Evolutionary conservation across 208 protist genomes (phyloP).

Genomic region (Kentomonas sorsogonicus): DNA sequence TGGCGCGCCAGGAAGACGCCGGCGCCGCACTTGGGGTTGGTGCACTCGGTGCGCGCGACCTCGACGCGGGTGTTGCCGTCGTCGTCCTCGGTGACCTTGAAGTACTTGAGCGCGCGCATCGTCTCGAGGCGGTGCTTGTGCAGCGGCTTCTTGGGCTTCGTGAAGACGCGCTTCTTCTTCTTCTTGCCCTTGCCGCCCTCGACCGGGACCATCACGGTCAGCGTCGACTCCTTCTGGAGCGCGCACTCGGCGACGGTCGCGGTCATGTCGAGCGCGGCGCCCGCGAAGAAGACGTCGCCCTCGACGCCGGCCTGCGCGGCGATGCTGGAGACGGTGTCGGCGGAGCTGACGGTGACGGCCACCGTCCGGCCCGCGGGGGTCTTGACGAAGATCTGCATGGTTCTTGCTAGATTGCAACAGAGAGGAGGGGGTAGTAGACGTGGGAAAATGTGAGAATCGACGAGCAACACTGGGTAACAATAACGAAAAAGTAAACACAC

Average conservation of each 20-base stretch:
- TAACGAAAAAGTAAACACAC: background rate
- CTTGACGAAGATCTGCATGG: slow-evolving; percentile 95
- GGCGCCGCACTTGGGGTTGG: slow-evolving; percentile 92
- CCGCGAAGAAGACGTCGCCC: slow-evolving; percentile 87
- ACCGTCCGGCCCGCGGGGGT: slow-evolving; percentile 86
- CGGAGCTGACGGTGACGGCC: slow-evolving; percentile 74
- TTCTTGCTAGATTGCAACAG: slow-evolving; percentile 14
- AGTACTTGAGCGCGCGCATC: slow-evolving; percentile 99
- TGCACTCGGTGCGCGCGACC: slow-evolving; percentile 95
- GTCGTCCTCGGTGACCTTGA: slow-evolving; percentile 97
- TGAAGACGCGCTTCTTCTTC: slow-evolving; percentile 99
- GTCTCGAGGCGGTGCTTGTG: slow-evolving; percentile 99
- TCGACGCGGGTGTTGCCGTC: slow-evolving; percentile 96
- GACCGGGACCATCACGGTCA: slow-evolving; percentile 85
- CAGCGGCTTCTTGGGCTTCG: slow-evolving; percentile 99
- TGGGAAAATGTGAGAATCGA: background rate
- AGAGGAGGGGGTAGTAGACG: slow-evolving; percentile 1
- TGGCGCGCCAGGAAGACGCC: slow-evolving; percentile 99
- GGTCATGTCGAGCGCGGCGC: slow-evolving; percentile 79
- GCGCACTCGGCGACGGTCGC: slow-evolving; percentile 61
- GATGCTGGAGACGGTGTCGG: slow-evolving; percentile 81
- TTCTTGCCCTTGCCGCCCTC: slow-evolving; percentile 96
- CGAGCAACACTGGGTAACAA: background rate
- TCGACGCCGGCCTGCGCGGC: slow-evolving; percentile 73
- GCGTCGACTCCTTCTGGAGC: slow-evolving; percentile 81